Evolutionary conservation across 345 rosid genomes (phyloP), one percentile per base, ranked within the genome.

Genomic region (Carallia brachiata): DNA sequence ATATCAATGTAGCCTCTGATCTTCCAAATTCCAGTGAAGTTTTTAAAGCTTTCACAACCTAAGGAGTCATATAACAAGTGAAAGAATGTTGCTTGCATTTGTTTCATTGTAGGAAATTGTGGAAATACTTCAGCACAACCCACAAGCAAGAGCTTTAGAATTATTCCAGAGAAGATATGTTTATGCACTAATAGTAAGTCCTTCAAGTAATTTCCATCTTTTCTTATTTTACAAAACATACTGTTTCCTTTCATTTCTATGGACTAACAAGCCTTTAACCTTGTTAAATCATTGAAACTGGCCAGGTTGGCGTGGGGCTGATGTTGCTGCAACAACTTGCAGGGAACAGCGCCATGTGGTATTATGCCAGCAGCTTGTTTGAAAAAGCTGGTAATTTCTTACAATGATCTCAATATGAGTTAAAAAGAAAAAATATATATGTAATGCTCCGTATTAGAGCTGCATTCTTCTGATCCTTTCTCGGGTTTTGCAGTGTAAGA

Each of bases 311-410:
- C 18, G 70, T 84, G 44, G 97, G 93, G 39, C 71, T 88, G 59
- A 81, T 90, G 92, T 65, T 86, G 31, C 71, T 88, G 27, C 91
- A 88, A 62, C 91, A 86, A 66, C 70, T 88, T 8, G 82, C 81
- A 67, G 96, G 96, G 52, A 61, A 36, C 57, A 70, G 62, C 48
- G 89, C 81, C 2, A 1, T 87, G 55, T 31, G 61, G 57, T 81
- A 69, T 68, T 90, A 86, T 74, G 75, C 85, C 4, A 70, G 77
- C 63, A 65, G 69, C 61, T 78, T 90, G 31, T 86, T 85, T 67
- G 82, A 82, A 37, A 52, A 75, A 47, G 89, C 90, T 4, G 88
- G 97, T 88, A 80, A 58, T 37, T 66, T 13, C 47, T 40, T 40
- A 40, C 13, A 40, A 40, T 40, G 48, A 40, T 40, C 48, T 40